phyloP scores from a whole-genome alignment of 495 filamentous ascomycete genomes.

The Lichenothelia convexa region DNA sequence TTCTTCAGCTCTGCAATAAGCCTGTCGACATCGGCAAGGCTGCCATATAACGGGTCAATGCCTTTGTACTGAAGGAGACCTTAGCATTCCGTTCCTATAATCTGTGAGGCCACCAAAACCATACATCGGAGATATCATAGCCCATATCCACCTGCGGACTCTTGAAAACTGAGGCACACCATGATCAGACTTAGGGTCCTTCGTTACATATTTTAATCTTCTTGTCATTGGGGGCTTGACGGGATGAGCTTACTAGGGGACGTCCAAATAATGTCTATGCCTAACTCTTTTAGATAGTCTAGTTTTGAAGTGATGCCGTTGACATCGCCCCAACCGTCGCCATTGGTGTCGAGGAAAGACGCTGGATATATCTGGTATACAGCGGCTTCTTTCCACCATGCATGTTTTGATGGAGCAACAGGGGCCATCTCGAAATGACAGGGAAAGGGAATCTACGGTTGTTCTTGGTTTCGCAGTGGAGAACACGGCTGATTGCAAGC shows the following conservation, averaged over 20 bases:
- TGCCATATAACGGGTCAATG: conserved; percentile 35
- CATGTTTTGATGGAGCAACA: too few species aligned
- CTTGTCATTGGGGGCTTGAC: too few species aligned
- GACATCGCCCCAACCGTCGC: conserved; percentile 24
- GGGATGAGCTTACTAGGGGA: conserved; percentile 15
- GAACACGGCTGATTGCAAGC: too few species aligned
- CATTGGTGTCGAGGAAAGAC: conserved; percentile 20
- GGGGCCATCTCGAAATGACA: too few species aligned
- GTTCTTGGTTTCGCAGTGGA: too few species aligned
- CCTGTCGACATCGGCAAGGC: conserved; percentile 33
- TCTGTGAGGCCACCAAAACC: too few species aligned
- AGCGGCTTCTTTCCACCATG: conserved; percentile 25
- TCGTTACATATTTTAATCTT: background rate
- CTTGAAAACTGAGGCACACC: conserved; percentile 17
- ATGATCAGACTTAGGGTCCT: background rate
- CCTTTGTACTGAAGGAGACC: conserved; percentile 20
- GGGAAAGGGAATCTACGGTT: too few species aligned
- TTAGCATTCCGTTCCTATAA: too few species aligned
- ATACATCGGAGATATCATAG: conserved; percentile 20
- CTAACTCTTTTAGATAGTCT: conserved; percentile 22
- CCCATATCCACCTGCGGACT: conserved; percentile 26
- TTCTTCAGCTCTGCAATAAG: conserved; percentile 31
- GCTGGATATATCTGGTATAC: conserved; percentile 26
- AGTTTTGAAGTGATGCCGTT: conserved; percentile 22
- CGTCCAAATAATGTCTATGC: conserved; percentile 22